Evolutionary conservation across 2,329 filamentous ascomycete genomes (phyloP).

Genomic region (Hypomyces rosellus): DNA sequence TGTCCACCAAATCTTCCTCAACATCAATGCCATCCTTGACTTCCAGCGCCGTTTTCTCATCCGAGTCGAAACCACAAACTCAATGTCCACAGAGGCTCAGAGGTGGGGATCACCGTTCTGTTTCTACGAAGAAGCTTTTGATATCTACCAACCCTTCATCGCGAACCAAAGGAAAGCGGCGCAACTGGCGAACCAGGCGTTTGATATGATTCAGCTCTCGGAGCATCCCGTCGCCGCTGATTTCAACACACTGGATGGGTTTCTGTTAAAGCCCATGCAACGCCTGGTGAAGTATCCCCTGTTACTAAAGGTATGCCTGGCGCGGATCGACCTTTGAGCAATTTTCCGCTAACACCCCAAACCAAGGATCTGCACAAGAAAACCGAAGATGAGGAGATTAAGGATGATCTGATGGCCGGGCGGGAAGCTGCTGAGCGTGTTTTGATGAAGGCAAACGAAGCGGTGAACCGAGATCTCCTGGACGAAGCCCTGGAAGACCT

Average conservation of each 20-base stretch:
- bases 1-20: constrained; percentile 92
- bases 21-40: constrained; percentile 89
- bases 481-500: constrained; percentile 80
- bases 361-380: constrained; percentile 77
- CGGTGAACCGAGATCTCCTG: constrained; percentile 81
- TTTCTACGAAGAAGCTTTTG: constrained; percentile 77
- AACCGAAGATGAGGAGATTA: constrained; percentile 64
- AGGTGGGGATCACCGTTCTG: constrained; percentile 94
- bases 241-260: constrained; percentile 82
- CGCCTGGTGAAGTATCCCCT: constrained; percentile 91
- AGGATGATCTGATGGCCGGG: constrained; percentile 66
- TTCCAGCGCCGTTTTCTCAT: constrained; percentile 95
- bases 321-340: constrained; percentile 2
- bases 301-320: constrained; percentile 62
- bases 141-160: constrained; percentile 94
- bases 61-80: constrained; percentile 91
- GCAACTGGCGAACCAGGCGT: constrained; percentile 73
- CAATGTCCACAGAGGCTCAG: constrained; percentile 66
- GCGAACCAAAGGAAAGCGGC: constrained; percentile 92
- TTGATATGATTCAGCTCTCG: constrained; percentile 75
- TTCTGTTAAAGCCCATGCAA: constrained; percentile 94
- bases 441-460: constrained; percentile 79
- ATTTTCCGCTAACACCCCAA: constrained; percentile 2
- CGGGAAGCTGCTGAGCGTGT: constrained; percentile 79
- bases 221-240: constrained; percentile 77